Evolutionary conservation across 305 asterid species (phyloP).

Genomic region (Solanum hybrid): DNA sequence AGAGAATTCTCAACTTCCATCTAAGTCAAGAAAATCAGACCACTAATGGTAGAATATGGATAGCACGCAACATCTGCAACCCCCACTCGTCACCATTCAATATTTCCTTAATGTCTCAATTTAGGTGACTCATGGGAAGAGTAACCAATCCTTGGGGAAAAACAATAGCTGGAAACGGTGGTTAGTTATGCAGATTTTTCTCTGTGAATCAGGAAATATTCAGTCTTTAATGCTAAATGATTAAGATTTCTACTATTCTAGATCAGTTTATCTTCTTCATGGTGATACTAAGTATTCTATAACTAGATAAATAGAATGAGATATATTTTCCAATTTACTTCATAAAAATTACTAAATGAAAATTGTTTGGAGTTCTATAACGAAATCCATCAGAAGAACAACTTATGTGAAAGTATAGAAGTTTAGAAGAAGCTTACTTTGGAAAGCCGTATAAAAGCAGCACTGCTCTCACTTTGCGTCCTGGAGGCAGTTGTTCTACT

Average conservation of each 20-base stretch:
- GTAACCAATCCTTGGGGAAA: not conserved
- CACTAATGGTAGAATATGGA: not conserved
- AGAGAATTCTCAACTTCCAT: not conserved
- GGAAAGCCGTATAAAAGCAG: constrained; percentile 56
- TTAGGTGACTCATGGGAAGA: not conserved
- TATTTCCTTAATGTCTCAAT: not conserved
- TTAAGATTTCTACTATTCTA: not conserved
- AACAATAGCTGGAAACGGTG: not conserved
- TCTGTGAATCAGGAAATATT: not conserved
- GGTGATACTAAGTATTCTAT: not conserved
- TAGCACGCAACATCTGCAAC: not conserved
- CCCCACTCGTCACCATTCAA: not conserved
- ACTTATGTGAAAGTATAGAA: not conserved
- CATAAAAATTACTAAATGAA: not conserved
- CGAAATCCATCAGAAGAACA: not conserved
- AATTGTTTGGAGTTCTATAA: not conserved
- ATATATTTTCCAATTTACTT: not conserved
- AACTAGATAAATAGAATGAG: not conserved
- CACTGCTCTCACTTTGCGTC: constrained; percentile 50
- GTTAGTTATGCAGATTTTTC: not conserved
- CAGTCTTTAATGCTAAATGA: not conserved
- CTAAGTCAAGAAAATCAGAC: not conserved
- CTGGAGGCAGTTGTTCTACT: constrained; percentile 31
- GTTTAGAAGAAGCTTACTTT: constrained; percentile 20
- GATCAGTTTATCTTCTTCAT: not conserved